Evolutionary conservation across 78 protist species (phyloP).

Genomic region (Protostelium mycophagum): DNA sequence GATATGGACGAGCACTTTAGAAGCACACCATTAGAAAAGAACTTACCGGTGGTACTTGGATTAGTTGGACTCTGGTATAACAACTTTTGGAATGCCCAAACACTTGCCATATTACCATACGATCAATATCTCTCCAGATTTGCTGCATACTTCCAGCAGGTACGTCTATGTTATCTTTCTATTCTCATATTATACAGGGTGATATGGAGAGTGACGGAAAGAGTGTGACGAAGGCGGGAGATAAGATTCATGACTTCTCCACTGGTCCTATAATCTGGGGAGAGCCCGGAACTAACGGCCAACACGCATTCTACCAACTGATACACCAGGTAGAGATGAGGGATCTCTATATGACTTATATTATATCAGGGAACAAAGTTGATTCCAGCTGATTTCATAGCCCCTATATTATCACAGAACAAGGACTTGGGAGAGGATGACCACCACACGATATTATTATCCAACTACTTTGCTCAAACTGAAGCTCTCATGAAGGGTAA

Average conservation of each 20-base stretch:
- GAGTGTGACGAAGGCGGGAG: slow-evolving; percentile 56
- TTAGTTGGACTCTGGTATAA: slow-evolving; percentile 90
- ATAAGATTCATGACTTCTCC: slow-evolving; percentile 5
- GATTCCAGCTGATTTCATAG: slow-evolving; percentile 91
- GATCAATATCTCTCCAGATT: slow-evolving; percentile 92
- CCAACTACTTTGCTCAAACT: slow-evolving; percentile 95
- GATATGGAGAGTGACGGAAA: slow-evolving; percentile 40
- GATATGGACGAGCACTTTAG: slow-evolving; percentile 95
- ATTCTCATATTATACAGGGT: background rate
- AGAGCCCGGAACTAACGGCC: slow-evolving; percentile 98
- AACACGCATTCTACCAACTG: slow-evolving; percentile 97
- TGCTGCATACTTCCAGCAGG: slow-evolving; percentile 96
- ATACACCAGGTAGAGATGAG: slow-evolving; percentile 43
- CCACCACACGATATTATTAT: slow-evolving; percentile 86
- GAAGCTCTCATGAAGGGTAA: slow-evolving; percentile 95
- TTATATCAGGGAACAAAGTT: slow-evolving; percentile 77
- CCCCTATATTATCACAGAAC: slow-evolving; percentile 71
- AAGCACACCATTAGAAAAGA: slow-evolving; percentile 60
- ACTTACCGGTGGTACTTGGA: slow-evolving; percentile 83
- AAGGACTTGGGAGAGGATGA: slow-evolving; percentile 26
- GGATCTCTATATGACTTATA: no score
- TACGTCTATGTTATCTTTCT: background rate
- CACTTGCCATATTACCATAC: slow-evolving; percentile 94
- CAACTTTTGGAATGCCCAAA: slow-evolving; percentile 84
- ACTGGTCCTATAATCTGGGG: slow-evolving; percentile 96